These are phyloP conservation scores for Penicillium brasilianum DNA, from an alignment of 2,329 filamentous ascomycete genomes.

Conservation along the genomic window DNA sequence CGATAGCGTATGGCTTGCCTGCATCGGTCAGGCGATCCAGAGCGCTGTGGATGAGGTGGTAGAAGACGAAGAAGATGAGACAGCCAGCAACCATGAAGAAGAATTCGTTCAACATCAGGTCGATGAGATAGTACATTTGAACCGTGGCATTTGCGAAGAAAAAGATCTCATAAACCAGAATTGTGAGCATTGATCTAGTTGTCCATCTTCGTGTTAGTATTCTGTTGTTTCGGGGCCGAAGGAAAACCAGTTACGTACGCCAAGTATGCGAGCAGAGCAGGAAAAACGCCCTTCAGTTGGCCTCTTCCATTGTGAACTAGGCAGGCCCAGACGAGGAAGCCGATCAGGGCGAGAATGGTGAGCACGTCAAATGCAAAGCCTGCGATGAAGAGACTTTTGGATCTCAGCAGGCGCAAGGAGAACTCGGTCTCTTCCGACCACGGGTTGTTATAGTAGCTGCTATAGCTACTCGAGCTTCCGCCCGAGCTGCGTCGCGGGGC, in stretches of 20 bases:
- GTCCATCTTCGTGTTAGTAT: neutral
- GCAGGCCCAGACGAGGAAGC: slow-evolving; percentile 27
- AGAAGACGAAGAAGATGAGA: slow-evolving; percentile 30
- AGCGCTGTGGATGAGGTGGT: slow-evolving; percentile 25
- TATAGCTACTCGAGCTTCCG: slow-evolving; percentile 4
- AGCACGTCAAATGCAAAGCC: slow-evolving; percentile 27
- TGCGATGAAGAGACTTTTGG: slow-evolving; percentile 11
- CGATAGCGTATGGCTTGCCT: slow-evolving; percentile 20
- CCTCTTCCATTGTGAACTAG: slow-evolving; percentile 22
- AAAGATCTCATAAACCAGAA: slow-evolving; percentile 22
- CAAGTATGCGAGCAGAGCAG: slow-evolving; percentile 21
- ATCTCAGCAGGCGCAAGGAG: neutral
- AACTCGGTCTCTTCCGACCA: slow-evolving; percentile 15
- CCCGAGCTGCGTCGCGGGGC: slow-evolving; percentile 21
- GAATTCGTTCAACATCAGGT: slow-evolving; percentile 26
- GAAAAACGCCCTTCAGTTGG: slow-evolving; percentile 20
- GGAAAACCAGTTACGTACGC: neutral
- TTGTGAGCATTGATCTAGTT: slow-evolving; percentile 17
- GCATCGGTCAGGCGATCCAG: slow-evolving; percentile 25
- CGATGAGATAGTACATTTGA: slow-evolving; percentile 28
- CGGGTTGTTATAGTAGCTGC: slow-evolving; percentile 2
- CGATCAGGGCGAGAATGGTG: slow-evolving; percentile 23
- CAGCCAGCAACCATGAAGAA: slow-evolving; percentile 23
- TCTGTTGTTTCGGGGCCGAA: too few relatives aligned
- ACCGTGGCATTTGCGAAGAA: slow-evolving; percentile 22